A percentile compares a stretch with the other conserved stretches of the same genome.
Conservation (phyloP, 2,329 filamentous ascomycete species). For the Arthroderma sp. region DNA sequence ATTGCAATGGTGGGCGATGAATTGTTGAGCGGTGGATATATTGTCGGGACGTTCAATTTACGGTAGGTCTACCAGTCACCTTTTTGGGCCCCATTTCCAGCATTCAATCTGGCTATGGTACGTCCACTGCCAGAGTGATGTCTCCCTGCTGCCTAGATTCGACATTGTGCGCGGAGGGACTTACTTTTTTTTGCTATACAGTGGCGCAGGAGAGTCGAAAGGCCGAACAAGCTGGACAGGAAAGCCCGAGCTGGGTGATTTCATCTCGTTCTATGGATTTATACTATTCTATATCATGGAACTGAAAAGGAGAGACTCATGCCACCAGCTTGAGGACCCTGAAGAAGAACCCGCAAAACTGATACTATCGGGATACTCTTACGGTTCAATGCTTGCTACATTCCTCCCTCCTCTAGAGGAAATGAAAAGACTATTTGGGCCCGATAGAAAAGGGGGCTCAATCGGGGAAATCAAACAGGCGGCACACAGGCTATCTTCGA, state of each 20-base stretch:
- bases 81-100: not conserved
- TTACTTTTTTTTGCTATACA: slow-evolving; percentile 22
- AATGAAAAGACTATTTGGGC: slow-evolving; percentile 48
- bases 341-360: slow-evolving; percentile 21
- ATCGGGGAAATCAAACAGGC: slow-evolving; percentile 53
- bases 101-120: too few relatives aligned
- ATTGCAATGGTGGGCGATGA: slow-evolving; percentile 53
- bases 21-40: slow-evolving; percentile 55
- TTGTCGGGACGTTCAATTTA: slow-evolving; percentile 87
- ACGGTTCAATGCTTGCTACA: slow-evolving; percentile 70
- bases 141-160: not conserved
- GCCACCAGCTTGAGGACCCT: not conserved
- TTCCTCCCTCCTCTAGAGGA: slow-evolving; percentile 49
- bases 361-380: slow-evolving; percentile 73
- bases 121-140: too few relatives aligned
- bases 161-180: slow-evolving; percentile 9
- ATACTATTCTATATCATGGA: slow-evolving; percentile 58
- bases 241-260: slow-evolving; percentile 68
- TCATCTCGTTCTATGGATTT: slow-evolving; percentile 69
- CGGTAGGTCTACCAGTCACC: slow-evolving; percentile 39
- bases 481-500: slow-evolving; percentile 53
- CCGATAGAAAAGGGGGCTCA: slow-evolving; percentile 38
- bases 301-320: slow-evolving; percentile 22
- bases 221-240: slow-evolving; percentile 81
- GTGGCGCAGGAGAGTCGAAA: slow-evolving; percentile 61